Evolutionary conservation across 768 basidiomycete species (phyloP).

Genomic region (Rhizopogon sp.): DNA sequence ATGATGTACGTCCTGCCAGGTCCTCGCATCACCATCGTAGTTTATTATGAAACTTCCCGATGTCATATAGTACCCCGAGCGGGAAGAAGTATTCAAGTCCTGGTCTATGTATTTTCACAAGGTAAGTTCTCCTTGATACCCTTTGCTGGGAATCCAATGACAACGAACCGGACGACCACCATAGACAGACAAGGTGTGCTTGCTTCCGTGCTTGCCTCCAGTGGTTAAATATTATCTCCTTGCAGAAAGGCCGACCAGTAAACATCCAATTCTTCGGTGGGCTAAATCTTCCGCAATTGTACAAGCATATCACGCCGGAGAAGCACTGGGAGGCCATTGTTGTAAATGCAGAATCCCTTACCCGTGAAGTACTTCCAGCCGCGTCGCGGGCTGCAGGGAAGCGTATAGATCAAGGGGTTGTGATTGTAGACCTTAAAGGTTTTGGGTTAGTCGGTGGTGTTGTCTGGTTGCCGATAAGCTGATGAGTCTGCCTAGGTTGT

Average conservation of each 20-base stretch:
- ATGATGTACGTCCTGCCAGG: constrained; percentile 53
- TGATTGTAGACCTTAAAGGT: constrained; percentile 67
- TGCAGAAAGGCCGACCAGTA: constrained; percentile 64
- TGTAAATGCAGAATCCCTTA: constrained; percentile 60
- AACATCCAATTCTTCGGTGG: constrained; percentile 63
- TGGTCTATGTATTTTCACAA: constrained; percentile 83
- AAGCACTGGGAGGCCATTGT: constrained; percentile 59
- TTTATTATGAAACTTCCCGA: background rate
- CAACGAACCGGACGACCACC: too few species aligned
- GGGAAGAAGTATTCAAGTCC: constrained; percentile 62
- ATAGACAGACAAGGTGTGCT: constrained; percentile 64
- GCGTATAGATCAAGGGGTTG: constrained; percentile 46
- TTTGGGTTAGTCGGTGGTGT: constrained; percentile 46
- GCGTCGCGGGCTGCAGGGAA: constrained; percentile 51
- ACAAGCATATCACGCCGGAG: constrained; percentile 53
- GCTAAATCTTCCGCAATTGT: constrained; percentile 52
- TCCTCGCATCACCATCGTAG: constrained; percentile 2
- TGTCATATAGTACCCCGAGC: constrained; percentile 56
- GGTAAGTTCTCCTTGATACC: constrained; percentile 27
- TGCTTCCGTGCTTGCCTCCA: background rate
- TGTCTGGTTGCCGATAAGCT: background rate
- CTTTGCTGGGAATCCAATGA: background rate
- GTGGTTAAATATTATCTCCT: background rate
- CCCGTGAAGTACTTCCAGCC: constrained; percentile 64
- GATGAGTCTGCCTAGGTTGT: constrained; percentile 34